Base-by-base conservation (phyloP, 2,329 filamentous ascomycete genomes). In the Xylariaceae sp. region DNA sequence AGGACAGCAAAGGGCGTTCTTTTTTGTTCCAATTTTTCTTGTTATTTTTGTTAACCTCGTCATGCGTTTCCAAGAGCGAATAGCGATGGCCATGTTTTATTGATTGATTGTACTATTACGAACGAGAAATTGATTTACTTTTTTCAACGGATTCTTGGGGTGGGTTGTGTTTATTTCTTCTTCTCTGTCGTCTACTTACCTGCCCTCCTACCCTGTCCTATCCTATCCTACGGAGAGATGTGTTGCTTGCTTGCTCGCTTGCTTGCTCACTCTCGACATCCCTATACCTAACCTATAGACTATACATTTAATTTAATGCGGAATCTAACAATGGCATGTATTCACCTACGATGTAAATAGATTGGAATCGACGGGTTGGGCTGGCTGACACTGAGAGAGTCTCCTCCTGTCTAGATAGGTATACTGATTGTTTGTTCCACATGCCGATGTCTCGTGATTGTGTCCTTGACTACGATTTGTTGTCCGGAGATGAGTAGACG, bases 261-360 rank as follows among this genome's bases (percentile, higher is more conserved):
- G 4, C 23, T 30, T 30, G 23, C 23, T 30, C 23, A 4, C 23
- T 30, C 23, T 30, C 23, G 23, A 45, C 42, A 45, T 6, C 10
- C 13, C 13, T n/a, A 9, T 45, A 45, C 42, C 42, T 45, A 17
- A 49, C 10, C 15, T 30, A 55, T 58, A 58, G 30, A 56, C 53
- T 56, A 56, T 47, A 56, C 52, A 53, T 6, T 48, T 61, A 61
- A 62, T 59, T 53, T 59, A 62, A 61, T 61, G 34, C 23, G 51
- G 13, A 13, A 54, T 55, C n/a, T 23, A 49, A 30, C 11, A 6
- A n/a, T 51, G 23, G 13, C 7, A 45, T 47, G 17, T 30, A 53
- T 53, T 5, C 4, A 23, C 23, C 11, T 45, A 45, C 13, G 5
- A 45, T 45, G 13, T 13, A 45, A 15, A 18, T 30, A 11, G 3